These are phyloP conservation scores for Angomonas ambiguus DNA, from an alignment of 208 protist species.

Conservation along the genomic window DNA sequence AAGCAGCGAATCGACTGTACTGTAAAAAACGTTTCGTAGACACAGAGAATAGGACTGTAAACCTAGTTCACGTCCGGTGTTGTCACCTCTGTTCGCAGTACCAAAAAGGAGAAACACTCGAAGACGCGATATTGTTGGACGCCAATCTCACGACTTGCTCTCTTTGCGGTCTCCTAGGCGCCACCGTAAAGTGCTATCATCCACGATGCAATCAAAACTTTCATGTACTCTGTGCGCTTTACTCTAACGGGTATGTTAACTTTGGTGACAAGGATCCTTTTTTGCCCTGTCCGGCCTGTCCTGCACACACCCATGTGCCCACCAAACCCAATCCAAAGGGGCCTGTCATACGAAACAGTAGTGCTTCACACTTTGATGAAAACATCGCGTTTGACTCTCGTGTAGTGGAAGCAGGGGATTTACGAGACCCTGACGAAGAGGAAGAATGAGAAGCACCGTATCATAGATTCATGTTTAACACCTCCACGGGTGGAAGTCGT, in stretches of 20 bases:
- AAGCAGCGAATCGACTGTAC: slow-evolving; percentile 15
- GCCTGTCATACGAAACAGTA: slow-evolving; percentile 30
- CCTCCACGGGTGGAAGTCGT: too few species aligned
- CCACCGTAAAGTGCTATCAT: slow-evolving; percentile 78
- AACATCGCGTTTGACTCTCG: slow-evolving; percentile 80
- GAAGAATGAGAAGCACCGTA: slow-evolving; percentile 26
- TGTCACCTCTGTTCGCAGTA: slow-evolving; percentile 76
- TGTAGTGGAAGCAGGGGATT: slow-evolving; percentile 63
- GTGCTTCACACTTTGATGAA: slow-evolving; percentile 69
- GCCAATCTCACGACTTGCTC: slow-evolving; percentile 51
- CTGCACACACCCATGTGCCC: slow-evolving; percentile 71
- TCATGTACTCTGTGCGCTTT: slow-evolving; percentile 76
- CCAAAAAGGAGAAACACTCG: slow-evolving; percentile 60
- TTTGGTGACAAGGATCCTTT: slow-evolving; percentile 83
- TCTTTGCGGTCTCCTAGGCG: slow-evolving; percentile 63
- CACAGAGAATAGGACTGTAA: slow-evolving; percentile 32
- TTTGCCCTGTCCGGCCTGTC: slow-evolving; percentile 74
- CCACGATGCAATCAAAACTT: slow-evolving; percentile 80
- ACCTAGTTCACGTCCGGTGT: slow-evolving; percentile 80
- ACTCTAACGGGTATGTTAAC: slow-evolving; percentile 79
- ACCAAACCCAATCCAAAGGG: neutral
- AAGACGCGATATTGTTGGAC: slow-evolving; percentile 63
- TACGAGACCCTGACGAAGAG: slow-evolving; percentile 85
- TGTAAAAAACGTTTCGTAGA: slow-evolving; percentile 69
- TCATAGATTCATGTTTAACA: neutral